Base-by-base conservation (phyloP, 2,329 filamentous ascomycete genomes). In the Truncatella angustata region DNA sequence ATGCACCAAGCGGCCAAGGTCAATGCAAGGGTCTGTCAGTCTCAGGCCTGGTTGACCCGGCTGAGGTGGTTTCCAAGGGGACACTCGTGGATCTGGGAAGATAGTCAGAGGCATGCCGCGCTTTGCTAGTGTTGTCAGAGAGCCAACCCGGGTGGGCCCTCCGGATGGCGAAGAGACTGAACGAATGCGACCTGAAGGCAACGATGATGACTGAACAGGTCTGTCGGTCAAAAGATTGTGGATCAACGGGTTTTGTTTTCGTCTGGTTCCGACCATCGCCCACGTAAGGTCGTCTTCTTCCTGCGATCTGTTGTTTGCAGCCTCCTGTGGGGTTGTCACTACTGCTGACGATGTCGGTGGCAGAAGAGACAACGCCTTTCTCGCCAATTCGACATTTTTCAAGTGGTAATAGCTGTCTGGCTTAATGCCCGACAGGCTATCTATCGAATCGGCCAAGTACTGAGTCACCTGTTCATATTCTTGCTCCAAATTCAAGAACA, bases 201-300 rank as follows among this genome's bases (percentile, higher is more conserved):
- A 76, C 0, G 94, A 99, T 1, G 94, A 94, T 1, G 94, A 97
- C 58, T 91, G 88, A 12, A 92, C 82, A 0, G 94, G 93, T 63
- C 96, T 95, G 71, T 99, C 94, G 2, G 94, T 99, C 9, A 99
- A 80, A 1, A 99, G 82, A 62, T 97, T 97, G 70, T 99, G 91
- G 42, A 99, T 94, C 1, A 99, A 76, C 0, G 92, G 91, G 62
- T 99, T 99, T 63, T 81, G 79, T 52, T 74, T 77, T 43, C 73
- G 74, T 52, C 80, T 72, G 54, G 78, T 79, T 24, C 72, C 74
- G 2, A 77, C 71, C 18, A 76, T 71, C 1, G 70, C 70, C 57
- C 69, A 79, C 73, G 67, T 80, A 76, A 49, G 80, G 84, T 52
- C 75, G 73, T 50, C 83, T 84, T 55, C 76, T 75, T 53, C 84